A percentile compares a stretch with the other conserved stretches of the same genome.
phyloP scores from a whole-genome alignment of 2,329 filamentous ascomycete genomes.

The Colletotrichum neosansevieriae region DNA sequence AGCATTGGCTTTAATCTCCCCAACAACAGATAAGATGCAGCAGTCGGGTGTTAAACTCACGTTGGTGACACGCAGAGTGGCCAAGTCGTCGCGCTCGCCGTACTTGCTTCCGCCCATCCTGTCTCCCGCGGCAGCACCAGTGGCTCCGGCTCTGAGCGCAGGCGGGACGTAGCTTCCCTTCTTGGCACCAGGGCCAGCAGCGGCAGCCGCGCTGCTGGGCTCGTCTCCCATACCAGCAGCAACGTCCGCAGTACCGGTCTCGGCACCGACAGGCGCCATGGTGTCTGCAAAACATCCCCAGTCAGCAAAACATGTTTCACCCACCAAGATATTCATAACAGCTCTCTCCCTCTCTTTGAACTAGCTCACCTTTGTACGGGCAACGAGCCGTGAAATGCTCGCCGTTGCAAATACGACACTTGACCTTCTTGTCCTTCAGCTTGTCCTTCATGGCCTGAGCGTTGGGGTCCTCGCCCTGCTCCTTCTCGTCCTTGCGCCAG shows the following conservation, averaged over 20 bases:
- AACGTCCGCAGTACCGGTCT: slow-evolving; percentile 65
- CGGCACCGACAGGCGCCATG: slow-evolving; percentile 84
- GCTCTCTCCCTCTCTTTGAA: neutral
- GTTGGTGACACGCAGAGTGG: slow-evolving; percentile 97
- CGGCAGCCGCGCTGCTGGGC: slow-evolving; percentile 58
- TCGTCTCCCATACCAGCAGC: slow-evolving; percentile 68
- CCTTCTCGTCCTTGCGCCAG: slow-evolving; percentile 92
- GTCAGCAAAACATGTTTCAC: neutral
- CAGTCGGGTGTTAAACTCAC: slow-evolving; percentile 65
- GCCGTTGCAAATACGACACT: slow-evolving; percentile 98
- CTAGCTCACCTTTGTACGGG: slow-evolving; percentile 80
- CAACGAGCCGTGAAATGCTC: slow-evolving; percentile 99
- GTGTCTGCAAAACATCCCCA: slow-evolving; percentile 69
- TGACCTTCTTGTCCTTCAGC: slow-evolving; percentile 99
- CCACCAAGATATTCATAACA: too few species aligned
- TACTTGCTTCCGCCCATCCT: slow-evolving; percentile 88
- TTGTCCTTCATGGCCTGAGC: slow-evolving; percentile 82
- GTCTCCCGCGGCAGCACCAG: slow-evolving; percentile 74
- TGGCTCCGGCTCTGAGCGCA: slow-evolving; percentile 81
- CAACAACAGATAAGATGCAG: slow-evolving; percentile 41
- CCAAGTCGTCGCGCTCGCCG: slow-evolving; percentile 92
- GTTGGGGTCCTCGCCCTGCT: slow-evolving; percentile 80
- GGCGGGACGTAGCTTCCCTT: slow-evolving; percentile 94
- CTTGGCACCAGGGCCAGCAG: slow-evolving; percentile 74
- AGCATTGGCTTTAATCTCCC: too few species aligned